Conservation (phyloP, 2,329 filamentous ascomycete genomes). For the Aspergillus intermedius region DNA sequence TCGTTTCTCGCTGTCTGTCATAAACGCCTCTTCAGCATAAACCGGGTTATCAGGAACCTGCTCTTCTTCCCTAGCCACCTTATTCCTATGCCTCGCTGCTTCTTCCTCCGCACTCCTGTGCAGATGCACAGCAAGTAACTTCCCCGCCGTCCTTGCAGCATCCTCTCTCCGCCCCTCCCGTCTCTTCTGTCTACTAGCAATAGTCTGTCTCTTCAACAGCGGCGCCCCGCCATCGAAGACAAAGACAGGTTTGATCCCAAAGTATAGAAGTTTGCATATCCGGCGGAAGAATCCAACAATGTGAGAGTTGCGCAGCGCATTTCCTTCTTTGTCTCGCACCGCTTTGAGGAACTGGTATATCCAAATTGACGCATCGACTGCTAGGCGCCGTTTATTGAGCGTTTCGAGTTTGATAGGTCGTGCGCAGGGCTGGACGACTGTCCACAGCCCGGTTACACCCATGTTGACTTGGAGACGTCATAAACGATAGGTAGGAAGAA, state of each 20-base stretch:
- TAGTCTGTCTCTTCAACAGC: slow-evolving; percentile 81
- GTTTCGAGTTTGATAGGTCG: slow-evolving; percentile 94
- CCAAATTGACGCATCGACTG: slow-evolving; percentile 98
- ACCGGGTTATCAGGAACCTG: slow-evolving; percentile 71
- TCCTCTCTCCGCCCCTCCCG: slow-evolving; percentile 88
- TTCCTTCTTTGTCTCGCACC: slow-evolving; percentile 95
- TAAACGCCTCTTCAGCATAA: slow-evolving; percentile 83
- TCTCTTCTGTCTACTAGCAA: slow-evolving; percentile 67
- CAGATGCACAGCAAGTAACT: slow-evolving; percentile 89
- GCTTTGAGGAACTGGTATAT: slow-evolving; percentile 99
- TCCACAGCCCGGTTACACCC: slow-evolving; percentile 98
- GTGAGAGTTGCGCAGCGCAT: slow-evolving; percentile 91
- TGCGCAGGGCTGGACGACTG: slow-evolving; percentile 87
- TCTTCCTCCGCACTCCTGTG: slow-evolving; percentile 85
- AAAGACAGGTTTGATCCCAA: slow-evolving; percentile 93
- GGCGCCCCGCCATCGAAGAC: slow-evolving; percentile 97
- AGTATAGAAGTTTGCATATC: slow-evolving; percentile 95
- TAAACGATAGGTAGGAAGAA: not conserved
- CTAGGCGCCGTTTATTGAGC: slow-evolving; percentile 90
- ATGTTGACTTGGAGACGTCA: slow-evolving; percentile 45
- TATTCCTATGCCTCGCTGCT: slow-evolving; percentile 55
- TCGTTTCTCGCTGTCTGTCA: slow-evolving; percentile 69
- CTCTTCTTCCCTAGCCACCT: slow-evolving; percentile 49
- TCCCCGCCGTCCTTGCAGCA: slow-evolving; percentile 84
- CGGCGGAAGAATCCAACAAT: slow-evolving; percentile 96